Percentiles rank a stretch among this genome's conserved stretches.
phyloP scores from a whole-genome alignment of 2,329 filamentous ascomycete species.

The Plenodomus tracheiphilus region DNA sequence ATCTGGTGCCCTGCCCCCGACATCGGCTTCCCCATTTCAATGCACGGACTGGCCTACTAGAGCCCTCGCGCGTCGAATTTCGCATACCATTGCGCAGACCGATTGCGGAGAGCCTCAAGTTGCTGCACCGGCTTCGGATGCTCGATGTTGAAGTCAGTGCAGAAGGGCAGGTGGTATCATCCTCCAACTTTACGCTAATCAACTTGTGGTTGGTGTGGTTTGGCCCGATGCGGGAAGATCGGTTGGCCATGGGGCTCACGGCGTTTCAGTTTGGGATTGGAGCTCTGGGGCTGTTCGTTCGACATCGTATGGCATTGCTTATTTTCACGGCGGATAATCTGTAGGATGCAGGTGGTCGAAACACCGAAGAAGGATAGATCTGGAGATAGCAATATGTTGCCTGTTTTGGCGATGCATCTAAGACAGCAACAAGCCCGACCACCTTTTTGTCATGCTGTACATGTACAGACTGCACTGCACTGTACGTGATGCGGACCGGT shows the following conservation, averaged over 20 bases:
- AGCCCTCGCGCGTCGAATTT: constrained; percentile 80
- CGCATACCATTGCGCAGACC: constrained; percentile 68
- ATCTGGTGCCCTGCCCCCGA: constrained; percentile 85
- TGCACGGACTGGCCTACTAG: constrained; percentile 77
- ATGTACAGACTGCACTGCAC: no score
- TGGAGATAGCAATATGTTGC: background rate
- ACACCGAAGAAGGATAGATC: background rate
- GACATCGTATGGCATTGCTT: constrained; percentile 82
- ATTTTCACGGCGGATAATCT: constrained; percentile 89
- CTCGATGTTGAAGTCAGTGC: constrained; percentile 69
- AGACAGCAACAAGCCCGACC: background rate
- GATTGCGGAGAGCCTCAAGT: constrained; percentile 65
- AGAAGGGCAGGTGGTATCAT: constrained; percentile 73
- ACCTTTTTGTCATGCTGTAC: no score
- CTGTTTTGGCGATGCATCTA: background rate
- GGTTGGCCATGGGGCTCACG: constrained; percentile 77
- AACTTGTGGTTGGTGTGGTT: constrained; percentile 97
- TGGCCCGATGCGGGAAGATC: constrained; percentile 86
- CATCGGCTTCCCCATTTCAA: constrained; percentile 92
- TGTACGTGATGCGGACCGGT: background rate
- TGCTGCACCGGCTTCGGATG: constrained; percentile 70
- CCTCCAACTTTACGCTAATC: constrained; percentile 87
- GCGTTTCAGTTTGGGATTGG: constrained; percentile 77
- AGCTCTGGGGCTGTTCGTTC: constrained; percentile 78
- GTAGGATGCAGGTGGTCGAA: constrained; percentile 19